phyloP scores from a whole-genome alignment of 2,329 filamentous ascomycete genomes.

The Aspergillus pseudonomiae region DNA sequence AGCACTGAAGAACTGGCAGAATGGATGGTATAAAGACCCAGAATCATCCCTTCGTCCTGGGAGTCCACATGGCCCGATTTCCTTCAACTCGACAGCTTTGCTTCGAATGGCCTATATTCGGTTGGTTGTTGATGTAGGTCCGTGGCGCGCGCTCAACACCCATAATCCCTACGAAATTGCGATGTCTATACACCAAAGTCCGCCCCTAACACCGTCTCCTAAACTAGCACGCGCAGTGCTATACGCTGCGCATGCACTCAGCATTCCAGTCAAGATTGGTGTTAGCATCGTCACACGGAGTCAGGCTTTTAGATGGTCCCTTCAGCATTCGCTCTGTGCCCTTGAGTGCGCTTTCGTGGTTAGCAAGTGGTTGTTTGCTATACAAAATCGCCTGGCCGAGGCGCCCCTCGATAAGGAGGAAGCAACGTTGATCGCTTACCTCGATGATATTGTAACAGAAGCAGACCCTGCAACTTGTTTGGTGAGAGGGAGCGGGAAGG shows the following conservation, averaged over 20 bases:
- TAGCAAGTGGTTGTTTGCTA: slow-evolving; percentile 35
- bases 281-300: slow-evolving; percentile 21
- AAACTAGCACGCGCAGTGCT: slow-evolving; percentile 10
- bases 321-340: slow-evolving; percentile 24
- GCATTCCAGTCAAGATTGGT: slow-evolving; percentile 19
- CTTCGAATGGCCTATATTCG: slow-evolving; percentile 20
- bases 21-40: slow-evolving; percentile 43
- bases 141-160: slow-evolving; percentile 5
- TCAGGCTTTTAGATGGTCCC: slow-evolving; percentile 23
- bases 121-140: slow-evolving; percentile 7
- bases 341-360: slow-evolving; percentile 36
- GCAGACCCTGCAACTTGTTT: too few species aligned
- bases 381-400: too few species aligned
- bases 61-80: slow-evolving; percentile 11
- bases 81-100: slow-evolving; percentile 19
- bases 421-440: too few species aligned
- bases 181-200: not conserved
- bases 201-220: not conserved
- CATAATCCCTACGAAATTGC: slow-evolving; percentile 5
- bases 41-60: slow-evolving; percentile 50
- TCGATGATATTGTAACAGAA: too few species aligned
- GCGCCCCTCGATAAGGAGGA: too few species aligned
- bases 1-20: slow-evolving; percentile 12
- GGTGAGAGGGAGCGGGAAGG: too few species aligned
- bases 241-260: slow-evolving; percentile 15